phyloP scores from a whole-genome alignment of 306 rosid genomes.

The Mimosa pudica region DNA sequence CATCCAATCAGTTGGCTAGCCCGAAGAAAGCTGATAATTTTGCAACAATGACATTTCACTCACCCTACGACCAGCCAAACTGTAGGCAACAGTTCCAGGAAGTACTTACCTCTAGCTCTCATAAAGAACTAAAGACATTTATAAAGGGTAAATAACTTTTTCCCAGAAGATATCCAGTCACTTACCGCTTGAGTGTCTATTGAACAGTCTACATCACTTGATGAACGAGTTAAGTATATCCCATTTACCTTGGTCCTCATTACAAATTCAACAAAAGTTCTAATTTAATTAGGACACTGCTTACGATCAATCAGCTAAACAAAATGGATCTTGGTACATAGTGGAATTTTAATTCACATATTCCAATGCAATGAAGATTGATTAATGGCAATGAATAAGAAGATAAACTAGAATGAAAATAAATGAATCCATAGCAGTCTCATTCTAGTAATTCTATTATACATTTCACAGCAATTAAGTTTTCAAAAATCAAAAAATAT shows the following conservation, averaged over 20 bases:
- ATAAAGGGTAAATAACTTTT: background rate
- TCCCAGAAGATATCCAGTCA: background rate
- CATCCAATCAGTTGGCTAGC: background rate
- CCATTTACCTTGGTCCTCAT: background rate
- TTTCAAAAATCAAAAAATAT: background rate
- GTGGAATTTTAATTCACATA: background rate
- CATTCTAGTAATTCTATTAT: background rate
- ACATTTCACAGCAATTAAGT: background rate
- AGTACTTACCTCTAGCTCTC: background rate
- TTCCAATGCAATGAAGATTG: background rate
- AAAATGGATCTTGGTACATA: background rate
- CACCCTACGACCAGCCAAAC: background rate
- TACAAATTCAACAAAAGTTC: conserved; percentile 8
- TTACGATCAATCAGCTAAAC: background rate
- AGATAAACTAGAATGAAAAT: background rate
- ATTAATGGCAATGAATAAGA: background rate
- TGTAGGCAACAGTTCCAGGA: background rate
- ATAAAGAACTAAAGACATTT: background rate
- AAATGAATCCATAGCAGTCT: background rate
- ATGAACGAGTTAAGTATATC: background rate
- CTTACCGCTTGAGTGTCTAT: background rate
- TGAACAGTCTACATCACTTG: background rate
- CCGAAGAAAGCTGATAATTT: background rate
- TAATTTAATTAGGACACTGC: conserved; percentile 1
- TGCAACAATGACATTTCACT: background rate